Evolutionary conservation across 441 rosid species (phyloP).

Genomic region (Eruca vesicaria): DNA sequence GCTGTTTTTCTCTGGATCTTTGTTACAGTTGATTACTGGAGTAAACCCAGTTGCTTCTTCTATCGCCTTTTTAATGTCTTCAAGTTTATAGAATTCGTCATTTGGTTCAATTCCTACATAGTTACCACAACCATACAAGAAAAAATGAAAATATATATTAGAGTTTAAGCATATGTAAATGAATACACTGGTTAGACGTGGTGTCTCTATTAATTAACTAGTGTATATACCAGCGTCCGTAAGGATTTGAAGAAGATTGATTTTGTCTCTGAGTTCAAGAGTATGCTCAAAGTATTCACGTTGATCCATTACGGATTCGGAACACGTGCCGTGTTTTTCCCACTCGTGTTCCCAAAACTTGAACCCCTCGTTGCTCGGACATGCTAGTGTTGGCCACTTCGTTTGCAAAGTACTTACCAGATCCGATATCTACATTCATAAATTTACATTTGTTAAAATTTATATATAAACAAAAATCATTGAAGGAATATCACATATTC

Average conservation of each 20-base stretch:
- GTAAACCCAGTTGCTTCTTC: neutral
- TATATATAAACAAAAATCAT: neutral
- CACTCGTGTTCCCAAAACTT: neutral
- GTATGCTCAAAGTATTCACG: neutral
- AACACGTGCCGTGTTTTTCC: neutral
- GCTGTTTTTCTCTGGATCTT: neutral
- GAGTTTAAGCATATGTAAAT: too few species aligned
- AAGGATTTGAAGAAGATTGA: neutral
- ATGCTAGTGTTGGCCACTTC: neutral
- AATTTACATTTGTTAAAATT: neutral
- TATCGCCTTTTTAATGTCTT: neutral
- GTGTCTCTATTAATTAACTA: neutral
- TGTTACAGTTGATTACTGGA: neutral
- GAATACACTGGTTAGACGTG: neutral
- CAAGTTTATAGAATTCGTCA: neutral
- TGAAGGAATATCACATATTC: neutral
- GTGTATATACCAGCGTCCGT: neutral
- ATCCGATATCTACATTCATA: neutral
- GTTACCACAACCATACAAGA: too few species aligned
- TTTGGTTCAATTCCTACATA: neutral
- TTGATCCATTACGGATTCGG: neutral
- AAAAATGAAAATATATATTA: too few species aligned
- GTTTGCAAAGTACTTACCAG: neutral
- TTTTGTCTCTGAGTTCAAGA: neutral
- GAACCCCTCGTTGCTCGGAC: neutral